These are phyloP conservation scores for Phytophthora meadii DNA, from an alignment of 352 stramenopile genomes.

Conservation along the genomic window DNA sequence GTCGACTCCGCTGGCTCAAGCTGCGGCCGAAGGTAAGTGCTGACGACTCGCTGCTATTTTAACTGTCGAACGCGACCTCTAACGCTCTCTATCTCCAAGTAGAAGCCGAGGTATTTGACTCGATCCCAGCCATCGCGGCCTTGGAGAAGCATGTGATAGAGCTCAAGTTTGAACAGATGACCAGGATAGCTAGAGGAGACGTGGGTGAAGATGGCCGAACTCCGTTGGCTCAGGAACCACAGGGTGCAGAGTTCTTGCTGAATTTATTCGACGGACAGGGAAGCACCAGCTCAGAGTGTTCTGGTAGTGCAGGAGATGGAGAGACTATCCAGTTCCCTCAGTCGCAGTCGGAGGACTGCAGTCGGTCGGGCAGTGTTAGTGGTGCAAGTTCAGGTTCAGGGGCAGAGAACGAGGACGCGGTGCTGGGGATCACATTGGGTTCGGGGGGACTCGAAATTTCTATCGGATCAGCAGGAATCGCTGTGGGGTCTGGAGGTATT, in stretches of 20 bases:
- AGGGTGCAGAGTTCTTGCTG: slow-evolving; percentile 15
- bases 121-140: slow-evolving; percentile 20
- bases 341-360: slow-evolving; percentile 25
- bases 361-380: slow-evolving; percentile 18
- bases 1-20: slow-evolving; percentile 12
- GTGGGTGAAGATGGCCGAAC: slow-evolving; percentile 17
- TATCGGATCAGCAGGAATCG: slow-evolving; percentile 11
- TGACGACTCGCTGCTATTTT: background rate
- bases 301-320: slow-evolving; percentile 14
- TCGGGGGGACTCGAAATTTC: slow-evolving; percentile 19
- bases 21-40: slow-evolving; percentile 17
- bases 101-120: slow-evolving; percentile 30
- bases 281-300: slow-evolving; percentile 13
- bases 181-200: slow-evolving; percentile 22
- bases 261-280: slow-evolving; percentile 11
- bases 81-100: slow-evolving; percentile 10
- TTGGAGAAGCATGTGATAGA: slow-evolving; percentile 30
- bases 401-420: slow-evolving; percentile 14
- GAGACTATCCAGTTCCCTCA: slow-evolving; percentile 26
- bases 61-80: background rate
- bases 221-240: background rate
- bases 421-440: slow-evolving; percentile 19
- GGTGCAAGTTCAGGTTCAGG: slow-evolving; percentile 14
- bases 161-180: slow-evolving; percentile 31
- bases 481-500: slow-evolving; percentile 3